Evolutionary conservation across 1,284 basidiomycete species (phyloP), one percentile per base, ranked within the genome.

Genomic region (Leccinum insolens): DNA sequence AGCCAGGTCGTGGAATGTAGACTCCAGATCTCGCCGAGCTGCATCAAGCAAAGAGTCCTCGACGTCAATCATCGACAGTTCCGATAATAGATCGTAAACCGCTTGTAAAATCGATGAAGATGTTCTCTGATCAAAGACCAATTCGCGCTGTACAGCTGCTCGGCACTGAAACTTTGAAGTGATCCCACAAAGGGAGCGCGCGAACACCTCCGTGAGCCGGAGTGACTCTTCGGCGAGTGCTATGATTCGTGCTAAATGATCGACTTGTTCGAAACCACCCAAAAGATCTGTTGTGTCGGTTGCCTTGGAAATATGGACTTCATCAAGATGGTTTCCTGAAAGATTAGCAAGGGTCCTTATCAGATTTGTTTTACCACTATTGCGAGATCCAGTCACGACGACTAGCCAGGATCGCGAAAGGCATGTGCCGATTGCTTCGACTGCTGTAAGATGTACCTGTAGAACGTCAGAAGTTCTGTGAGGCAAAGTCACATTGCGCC

Each of bases 231-330:
- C 79, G 15, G 86, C 75, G 15, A 86, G 64, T n/a, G 74, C 72
- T 7, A 78, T 67, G 49, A 84, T 71, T 28, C 82, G 83, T 55
- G 81, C 81, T 28, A 76, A 78, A 34, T 78, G 66, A 75, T 94
- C 90, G 44, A 90, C 89, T 80, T 99, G 98, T 80, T 99, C 98
- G 75, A 99, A 99, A 72, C 94, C 93, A 61, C 98, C 98, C 52
- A 99, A 82, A 46, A 99, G 91, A 79, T 99, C 98, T 76, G 91
- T 91, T 1, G 96, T 95, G 77, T 99, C 98, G 17, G 95, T 95
- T 7, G 95, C 92, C 61, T 88, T 90, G 78, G 94, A 97, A 79
- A 99, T 84, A 25, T 89, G 85, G 61, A 99, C 86, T 77, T 95
- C 93, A 59, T 86, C 85, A 1, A 99, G 83, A 17, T 77, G 67